Evolutionary conservation across 306 rosid genomes (phyloP), one percentile per base, ranked within the genome.

Genomic region (Casuarina equisetifolia): DNA sequence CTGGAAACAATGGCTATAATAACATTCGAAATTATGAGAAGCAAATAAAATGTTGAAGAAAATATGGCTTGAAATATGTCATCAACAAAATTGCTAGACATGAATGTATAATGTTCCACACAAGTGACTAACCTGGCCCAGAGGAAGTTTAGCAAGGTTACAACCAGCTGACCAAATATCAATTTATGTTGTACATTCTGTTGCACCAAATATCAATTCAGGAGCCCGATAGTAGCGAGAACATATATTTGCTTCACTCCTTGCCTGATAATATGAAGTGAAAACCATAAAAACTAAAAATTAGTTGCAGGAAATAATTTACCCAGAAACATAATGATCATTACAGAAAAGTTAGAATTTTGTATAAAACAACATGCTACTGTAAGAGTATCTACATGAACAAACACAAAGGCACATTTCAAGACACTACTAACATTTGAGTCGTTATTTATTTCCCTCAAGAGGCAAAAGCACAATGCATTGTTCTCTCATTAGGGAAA

Each of bases 161-260:
- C 98, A 94, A 79, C 98, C 98, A 89, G 98, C 97, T 71, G 97
- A 94, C 98, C 98, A 94, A 59, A 94, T 90, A 78, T 94, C 98
- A 39, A 94, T 85, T 58, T 97, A 90, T 69, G 97, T 84, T 79
- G 97, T 87, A 78, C 92, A 94, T 79, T 92, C 98, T 19, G 95
- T 91, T 16, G 98, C 97, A 81, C 98, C 98, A 81, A 94, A 94
- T 84, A 94, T 94, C 76, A 94, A 89, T 78, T 94, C 98, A n/a
- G 98, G 98, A 75, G 97, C 98, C 38, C 98, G 97, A 87, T 94
- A 92, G 77, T 94, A 92, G 17, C 98, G 95, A 70, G 98, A 90
- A 83, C 98, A 94, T 85, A 94, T 94, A 85, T 94, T 94, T 46
- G 92, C 79, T 88, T 94, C 98, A 73, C 97, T 95, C 89, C 76